Percentiles rank a stretch among this genome's conserved stretches.
Conservation (phyloP, 768 basidiomycete species). For the Agaricus sinodeliciosus region DNA sequence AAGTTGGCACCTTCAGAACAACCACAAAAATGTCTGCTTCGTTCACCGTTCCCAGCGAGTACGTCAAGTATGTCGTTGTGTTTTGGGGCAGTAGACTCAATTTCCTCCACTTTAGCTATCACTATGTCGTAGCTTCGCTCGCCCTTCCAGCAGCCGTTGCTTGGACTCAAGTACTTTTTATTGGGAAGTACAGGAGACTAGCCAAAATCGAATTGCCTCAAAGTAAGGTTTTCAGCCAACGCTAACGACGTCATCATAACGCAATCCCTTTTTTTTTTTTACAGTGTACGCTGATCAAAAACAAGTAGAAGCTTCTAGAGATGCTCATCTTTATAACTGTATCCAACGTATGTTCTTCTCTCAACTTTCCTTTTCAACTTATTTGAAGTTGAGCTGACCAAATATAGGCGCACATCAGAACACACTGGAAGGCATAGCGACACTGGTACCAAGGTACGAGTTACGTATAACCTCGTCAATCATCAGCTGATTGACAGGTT, state of each 20-base stretch:
- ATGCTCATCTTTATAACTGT: constrained; percentile 11
- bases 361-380: background rate
- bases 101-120: constrained; percentile 29
- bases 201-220: constrained; percentile 65
- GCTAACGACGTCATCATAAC: background rate
- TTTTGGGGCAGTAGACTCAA: no score
- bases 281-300: constrained; percentile 28
- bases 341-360: constrained; percentile 16
- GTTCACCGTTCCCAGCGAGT: constrained; percentile 5
- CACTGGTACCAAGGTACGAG: constrained; percentile 33
- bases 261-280: background rate
- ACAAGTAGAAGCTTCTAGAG: constrained; percentile 3
- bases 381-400: background rate
- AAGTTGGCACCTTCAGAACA: background rate
- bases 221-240: constrained; percentile 28
- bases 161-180: constrained; percentile 34
- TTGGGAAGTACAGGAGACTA: constrained; percentile 31
- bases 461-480: constrained; percentile 8
- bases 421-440: constrained; percentile 44
- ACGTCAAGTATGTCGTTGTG: background rate
- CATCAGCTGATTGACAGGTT: background rate
- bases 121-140: constrained; percentile 51
- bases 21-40: background rate
- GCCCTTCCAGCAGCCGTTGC: constrained; percentile 42
- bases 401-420: constrained; percentile 63